Evolutionary conservation across 192 early-diverging fungal species (phyloP).

Genomic region (Geranomyces michiganensis): DNA sequence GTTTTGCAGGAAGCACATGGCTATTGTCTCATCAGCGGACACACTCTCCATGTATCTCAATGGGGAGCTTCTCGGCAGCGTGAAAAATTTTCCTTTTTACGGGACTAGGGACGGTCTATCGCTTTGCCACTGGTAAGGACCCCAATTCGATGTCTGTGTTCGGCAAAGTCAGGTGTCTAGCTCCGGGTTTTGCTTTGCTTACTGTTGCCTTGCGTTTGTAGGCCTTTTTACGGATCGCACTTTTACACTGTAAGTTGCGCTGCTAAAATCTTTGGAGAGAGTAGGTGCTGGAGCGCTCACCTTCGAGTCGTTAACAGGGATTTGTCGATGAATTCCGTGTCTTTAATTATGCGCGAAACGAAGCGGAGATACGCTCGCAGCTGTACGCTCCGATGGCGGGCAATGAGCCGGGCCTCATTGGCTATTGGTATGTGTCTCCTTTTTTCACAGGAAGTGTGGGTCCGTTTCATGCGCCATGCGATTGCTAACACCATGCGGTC

Average conservation of each 20-base stretch:
- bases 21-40: conserved; percentile 1
- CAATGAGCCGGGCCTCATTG: conserved; percentile 8
- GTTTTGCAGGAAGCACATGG: conserved; percentile 13
- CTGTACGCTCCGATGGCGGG: conserved; percentile 1
- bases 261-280: too few species aligned
- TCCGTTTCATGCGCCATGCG: too few species aligned
- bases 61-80: conserved; percentile 1
- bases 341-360: conserved; percentile 6
- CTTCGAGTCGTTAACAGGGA: not conserved
- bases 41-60: conserved; percentile 15
- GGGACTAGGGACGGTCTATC: conserved; percentile 12
- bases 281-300: too few species aligned
- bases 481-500: not conserved
- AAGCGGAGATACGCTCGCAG: not conserved
- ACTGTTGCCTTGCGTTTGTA: too few species aligned
- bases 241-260: too few species aligned
- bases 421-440: conserved; percentile 5
- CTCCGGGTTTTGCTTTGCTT: too few species aligned
- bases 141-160: too few species aligned
- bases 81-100: conserved; percentile 11
- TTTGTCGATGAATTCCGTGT: conserved; percentile 21
- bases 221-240: too few species aligned
- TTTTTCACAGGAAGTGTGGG: not conserved
- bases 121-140: conserved; percentile 14
- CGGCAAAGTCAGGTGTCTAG: too few species aligned